Evolutionary conservation across 2,329 filamentous ascomycete genomes (phyloP), one percentile per base, ranked within the genome.

Genomic region (Alternaria panax): DNA sequence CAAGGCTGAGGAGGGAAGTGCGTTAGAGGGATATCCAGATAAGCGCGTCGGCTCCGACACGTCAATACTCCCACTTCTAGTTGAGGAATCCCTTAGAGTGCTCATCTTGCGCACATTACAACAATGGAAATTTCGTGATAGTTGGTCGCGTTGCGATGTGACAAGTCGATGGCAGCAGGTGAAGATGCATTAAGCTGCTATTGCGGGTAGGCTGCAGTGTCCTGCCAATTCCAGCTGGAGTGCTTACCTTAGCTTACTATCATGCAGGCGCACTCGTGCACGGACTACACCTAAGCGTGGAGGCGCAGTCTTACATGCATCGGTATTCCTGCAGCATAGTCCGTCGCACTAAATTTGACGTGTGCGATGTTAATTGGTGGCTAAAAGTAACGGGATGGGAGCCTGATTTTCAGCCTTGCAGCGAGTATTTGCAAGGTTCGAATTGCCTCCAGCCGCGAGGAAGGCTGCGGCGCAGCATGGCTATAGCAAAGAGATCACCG

Each of bases 261-360:
- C 11, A 14, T 54, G 24, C 6, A 71, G 80, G 3, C 43, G 43
- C n/a, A 30, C 9, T 30, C 43, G 25, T 28, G 43, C 43, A 46
- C 43, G 25, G 43, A 30, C 27, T 14, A 11, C 28, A 30, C 5
- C 9, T 20, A 22, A 27, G 25, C n/a, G 43, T 16, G 16, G 43
- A 46, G 43, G 43, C 9, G 25, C 36, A 38, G 36, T 38, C 36
- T 38, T 46, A 22, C 5, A 7, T 16, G 30, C 11, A 20, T 46
- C 25, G 12, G 74, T 80, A 46, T 2, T 22, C 43, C 43, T 46
- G 43, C 43, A 9, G 43, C 43, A 46, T 27, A 11, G 43, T n/a
- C 43, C 1, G 7, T 30, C 8, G 25, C 77, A 79, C 2, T 36
- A 24, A 22, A 4, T 64, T 78, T 24, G 80, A 79, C 1, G 79